phyloP scores from a whole-genome alignment of 1,284 basidiomycete species.

The Ceratobasidium sp. region DNA sequence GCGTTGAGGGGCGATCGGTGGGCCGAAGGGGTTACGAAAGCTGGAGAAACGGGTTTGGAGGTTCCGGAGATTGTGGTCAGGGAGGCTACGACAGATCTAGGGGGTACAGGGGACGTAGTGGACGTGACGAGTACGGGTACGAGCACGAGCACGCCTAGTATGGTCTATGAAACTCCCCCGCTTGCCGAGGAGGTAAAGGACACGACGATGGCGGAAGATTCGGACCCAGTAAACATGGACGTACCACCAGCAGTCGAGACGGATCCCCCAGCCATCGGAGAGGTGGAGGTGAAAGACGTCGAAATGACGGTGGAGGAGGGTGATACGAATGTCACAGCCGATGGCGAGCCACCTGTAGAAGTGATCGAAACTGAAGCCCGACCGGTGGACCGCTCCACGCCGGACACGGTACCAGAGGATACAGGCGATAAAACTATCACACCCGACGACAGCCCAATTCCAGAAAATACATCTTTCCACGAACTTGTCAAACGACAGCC shows the following conservation, averaged over 20 bases:
- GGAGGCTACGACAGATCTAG: neutral
- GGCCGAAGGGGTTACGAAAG: neutral
- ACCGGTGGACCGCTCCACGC: neutral
- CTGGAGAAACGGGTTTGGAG: neutral
- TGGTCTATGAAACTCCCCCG: neutral
- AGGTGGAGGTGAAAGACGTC: neutral
- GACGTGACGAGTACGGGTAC: neutral
- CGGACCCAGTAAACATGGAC: neutral
- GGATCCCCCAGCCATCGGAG: neutral
- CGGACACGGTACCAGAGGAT: constrained; percentile 8
- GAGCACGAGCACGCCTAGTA: neutral
- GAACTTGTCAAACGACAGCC: constrained; percentile 27
- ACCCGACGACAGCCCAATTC: neutral
- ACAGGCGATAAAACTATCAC: neutral
- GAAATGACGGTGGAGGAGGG: neutral
- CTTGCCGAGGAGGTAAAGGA: neutral
- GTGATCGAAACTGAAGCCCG: neutral
- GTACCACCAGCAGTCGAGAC: neutral
- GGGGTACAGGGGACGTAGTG: neutral
- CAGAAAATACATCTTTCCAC: constrained; percentile 3
- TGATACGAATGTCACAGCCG: neutral
- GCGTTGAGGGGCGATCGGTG: constrained; percentile 49
- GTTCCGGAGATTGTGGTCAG: neutral
- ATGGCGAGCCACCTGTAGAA: neutral
- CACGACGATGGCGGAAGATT: constrained; percentile 2